Evolutionary conservation across 805 yeast species (phyloP), one percentile per base, ranked within the genome.

Genomic region (Myxozyma melibiosi): DNA sequence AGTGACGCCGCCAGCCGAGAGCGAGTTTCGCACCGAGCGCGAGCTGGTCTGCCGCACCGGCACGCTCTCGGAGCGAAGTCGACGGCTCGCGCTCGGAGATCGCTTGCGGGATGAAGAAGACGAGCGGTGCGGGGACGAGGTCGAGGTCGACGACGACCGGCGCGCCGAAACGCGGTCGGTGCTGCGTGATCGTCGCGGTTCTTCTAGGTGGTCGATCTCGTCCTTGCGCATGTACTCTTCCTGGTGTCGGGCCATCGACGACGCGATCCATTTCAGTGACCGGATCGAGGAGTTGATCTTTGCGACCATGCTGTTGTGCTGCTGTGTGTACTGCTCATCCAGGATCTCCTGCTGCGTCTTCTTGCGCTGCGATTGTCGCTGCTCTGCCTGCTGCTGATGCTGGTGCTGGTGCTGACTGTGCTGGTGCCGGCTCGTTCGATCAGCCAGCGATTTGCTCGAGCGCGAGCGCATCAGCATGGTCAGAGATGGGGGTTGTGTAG

Each of bases 171-270:
- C 14, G 9, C 49, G 42, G 20, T 43, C 56, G 2, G 42, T 20
- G 25, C 51, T 47, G 16, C 57, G 51, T 18, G 56, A 47, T n/a
- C 61, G 44, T 16, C 61, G 38, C 8, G 60, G 60, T 28, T 55
- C 59, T 27, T 55, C 60, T 7, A 50, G 39, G 20, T 55, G 56
- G 14, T 58, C 57, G 33, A 58, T 52, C 27, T 58, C 57, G 24
- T 58, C 61, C 41, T 51, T 51, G 8, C 57, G 37, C 57, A 55
- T 51, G 51, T 58, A 58, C 52, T 58, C 63, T 30, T 58, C 63
- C 44, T 58, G 63, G 45, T 58, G 63, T 6, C 60, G 48, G 11
- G 63, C 63, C 61, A 58, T 58, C 4, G 63, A 58, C n/a, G 63
- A 47, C 16, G 64, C 62, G 28, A 57, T 43, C 64, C 64, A 60